Conservation (phyloP, 1,284 basidiomycete genomes). For the Waitea zeae region DNA sequence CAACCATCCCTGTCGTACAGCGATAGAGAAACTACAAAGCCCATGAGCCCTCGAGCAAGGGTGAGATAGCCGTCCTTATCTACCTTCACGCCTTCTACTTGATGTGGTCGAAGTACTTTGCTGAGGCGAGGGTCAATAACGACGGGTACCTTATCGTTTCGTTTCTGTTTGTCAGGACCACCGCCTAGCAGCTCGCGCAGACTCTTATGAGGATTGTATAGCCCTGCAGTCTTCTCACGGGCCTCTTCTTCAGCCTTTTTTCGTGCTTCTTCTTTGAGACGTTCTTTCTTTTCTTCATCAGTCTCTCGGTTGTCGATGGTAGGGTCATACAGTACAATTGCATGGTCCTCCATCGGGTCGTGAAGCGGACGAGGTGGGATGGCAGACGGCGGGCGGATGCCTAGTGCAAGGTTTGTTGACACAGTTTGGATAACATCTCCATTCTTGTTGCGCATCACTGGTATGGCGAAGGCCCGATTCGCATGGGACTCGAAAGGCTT, state of each 20-base stretch:
- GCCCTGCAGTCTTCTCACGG: constrained; percentile 43
- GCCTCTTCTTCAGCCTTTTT: constrained; percentile 48
- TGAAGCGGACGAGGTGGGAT: constrained; percentile 84
- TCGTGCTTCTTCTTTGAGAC: constrained; percentile 54
- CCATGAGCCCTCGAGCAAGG: constrained; percentile 7
- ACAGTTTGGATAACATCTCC: constrained; percentile 53
- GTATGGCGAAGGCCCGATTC: constrained; percentile 66
- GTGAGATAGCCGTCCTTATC: constrained; percentile 8
- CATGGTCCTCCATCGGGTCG: constrained; percentile 95
- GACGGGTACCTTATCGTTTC: constrained; percentile 76
- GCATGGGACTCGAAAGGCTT: constrained; percentile 58
- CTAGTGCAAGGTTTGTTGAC: constrained; percentile 65
- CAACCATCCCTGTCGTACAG: constrained; percentile 87
- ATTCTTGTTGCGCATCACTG: constrained; percentile 69
- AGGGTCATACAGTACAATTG: constrained; percentile 94
- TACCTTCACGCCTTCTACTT: constrained; percentile 95
- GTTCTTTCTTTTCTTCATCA: constrained; percentile 59
- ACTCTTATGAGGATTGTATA: constrained; percentile 87
- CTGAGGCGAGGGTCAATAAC: constrained; percentile 85
- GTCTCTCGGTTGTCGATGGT: constrained; percentile 88
- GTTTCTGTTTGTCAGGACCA: constrained; percentile 47
- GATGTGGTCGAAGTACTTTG: constrained; percentile 90
- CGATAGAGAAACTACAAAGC: constrained; percentile 73
- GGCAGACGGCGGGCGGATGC: constrained; percentile 70
- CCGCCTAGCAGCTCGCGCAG: constrained; percentile 74